Base-by-base conservation (phyloP, 129 eudicot genomes). In the Flaveria bidentis region DNA sequence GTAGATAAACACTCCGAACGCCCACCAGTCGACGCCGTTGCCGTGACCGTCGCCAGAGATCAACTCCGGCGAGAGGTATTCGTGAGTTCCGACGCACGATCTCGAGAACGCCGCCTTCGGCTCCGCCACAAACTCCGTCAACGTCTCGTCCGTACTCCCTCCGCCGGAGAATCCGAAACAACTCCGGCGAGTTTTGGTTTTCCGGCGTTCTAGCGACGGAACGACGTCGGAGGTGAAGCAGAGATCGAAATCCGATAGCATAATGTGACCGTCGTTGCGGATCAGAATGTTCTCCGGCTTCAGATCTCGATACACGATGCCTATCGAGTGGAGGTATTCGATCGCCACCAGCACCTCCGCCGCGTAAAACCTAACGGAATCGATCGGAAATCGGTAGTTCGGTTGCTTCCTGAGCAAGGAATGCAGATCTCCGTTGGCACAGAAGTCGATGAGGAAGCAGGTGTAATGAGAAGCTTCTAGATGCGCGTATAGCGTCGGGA, bases 21-120 rank as follows among this genome's bases (percentile, higher is more conserved):
- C 98, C 98, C 98, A 93, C 98, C 98, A 93, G 73, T 93, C 98
- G 0, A 93, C 98, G 0, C 96, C 98, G 84, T 80, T 88, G 15
- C 98, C 98, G 76, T 93, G 97, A 20, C 98, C 98, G 74, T 75
- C 70, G 2, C 98, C 98, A 53, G 25, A 61, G 15, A 88, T 86
- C 14, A 93, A 69, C 87, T 93, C 98, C 25, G 98, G 98, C 39
- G 98, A 93, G 47, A 93, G 76, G 36, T 93, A 93, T 75, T 93
- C 98, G 69, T 93, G 98, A 3, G 98, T 93, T 46, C 98, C 98
- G 3, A 93, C 98, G 42, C 97, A 93, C 2, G 97, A 90, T 71
- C 74, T 85, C 36, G 98, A 93, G 46, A 82, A 93, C 17, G 98
- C 98, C 30, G 84, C 71, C 49, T 90, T 88, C n/a, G 98, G 98